phyloP scores from a whole-genome alignment of 148 eudicot species.

The Rhododendron simsii region DNA sequence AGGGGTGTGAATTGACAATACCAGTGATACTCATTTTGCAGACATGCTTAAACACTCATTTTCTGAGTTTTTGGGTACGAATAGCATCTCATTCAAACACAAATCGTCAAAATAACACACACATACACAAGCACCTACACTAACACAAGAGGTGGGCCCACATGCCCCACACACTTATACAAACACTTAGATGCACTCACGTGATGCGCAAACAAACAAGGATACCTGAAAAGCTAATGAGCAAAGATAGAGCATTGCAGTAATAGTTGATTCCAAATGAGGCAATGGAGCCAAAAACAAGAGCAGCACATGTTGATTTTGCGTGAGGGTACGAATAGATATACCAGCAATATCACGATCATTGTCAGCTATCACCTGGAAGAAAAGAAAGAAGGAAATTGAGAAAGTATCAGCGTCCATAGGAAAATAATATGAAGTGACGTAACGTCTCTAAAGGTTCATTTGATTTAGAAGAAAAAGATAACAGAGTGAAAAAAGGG shows the following conservation, averaged over 20 bases:
- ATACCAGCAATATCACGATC: conserved; percentile 95
- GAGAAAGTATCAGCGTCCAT: neutral
- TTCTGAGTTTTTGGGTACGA: neutral
- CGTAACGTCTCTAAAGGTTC: neutral
- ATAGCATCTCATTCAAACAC: neutral
- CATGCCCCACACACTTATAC: neutral
- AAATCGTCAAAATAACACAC: neutral
- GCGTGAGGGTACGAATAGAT: conserved; percentile 86
- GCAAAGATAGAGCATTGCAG: too few species aligned
- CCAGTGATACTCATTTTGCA: neutral
- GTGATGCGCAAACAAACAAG: too few species aligned
- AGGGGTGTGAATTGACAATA: too few species aligned
- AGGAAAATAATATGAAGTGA: neutral
- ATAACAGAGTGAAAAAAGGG: too few species aligned
- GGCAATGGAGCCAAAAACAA: conserved; percentile 77
- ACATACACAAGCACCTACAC: too few species aligned
- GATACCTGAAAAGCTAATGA: too few species aligned
- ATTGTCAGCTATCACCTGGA: conserved; percentile 86
- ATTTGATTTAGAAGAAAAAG: too few species aligned
- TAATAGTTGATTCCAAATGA: conserved; percentile 27
- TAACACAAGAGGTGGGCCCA: neutral
- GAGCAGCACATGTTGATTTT: conserved; percentile 85
- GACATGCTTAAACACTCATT: too few species aligned
- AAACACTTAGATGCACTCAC: too few species aligned
- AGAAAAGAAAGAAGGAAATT: neutral